These are phyloP conservation scores for Metroxylon sagu DNA, from an alignment of 176 grass and related monocot genomes.

Conservation along the genomic window DNA sequence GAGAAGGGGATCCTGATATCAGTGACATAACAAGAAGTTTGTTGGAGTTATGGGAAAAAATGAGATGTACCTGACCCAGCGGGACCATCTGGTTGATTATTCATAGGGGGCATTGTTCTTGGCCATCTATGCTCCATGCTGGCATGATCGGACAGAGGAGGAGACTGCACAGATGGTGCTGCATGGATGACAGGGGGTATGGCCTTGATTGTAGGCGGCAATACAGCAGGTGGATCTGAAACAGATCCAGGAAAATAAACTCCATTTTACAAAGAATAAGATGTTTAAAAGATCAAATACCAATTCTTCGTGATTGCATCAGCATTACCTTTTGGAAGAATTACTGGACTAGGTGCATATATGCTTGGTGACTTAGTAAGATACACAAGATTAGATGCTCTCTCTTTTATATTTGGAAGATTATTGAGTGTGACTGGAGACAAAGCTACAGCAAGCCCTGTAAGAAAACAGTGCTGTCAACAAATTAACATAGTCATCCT, in stretches of 20 bases:
- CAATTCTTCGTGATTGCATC: background rate
- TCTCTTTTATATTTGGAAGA: conserved; percentile 31
- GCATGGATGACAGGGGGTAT: conserved; percentile 28
- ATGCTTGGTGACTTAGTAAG: too few relatives aligned
- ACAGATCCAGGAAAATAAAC: conserved; percentile 4
- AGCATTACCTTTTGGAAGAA: conserved; percentile 31
- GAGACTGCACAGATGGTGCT: background rate
- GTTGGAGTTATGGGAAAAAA: too few relatives aligned
- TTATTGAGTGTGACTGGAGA: conserved; percentile 21
- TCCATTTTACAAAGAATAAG: too few relatives aligned
- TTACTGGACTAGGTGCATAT: conserved; percentile 8
- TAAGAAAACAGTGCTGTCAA: conserved; percentile 3
- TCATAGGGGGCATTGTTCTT: conserved; percentile 15
- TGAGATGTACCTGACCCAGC: conserved; percentile 45
- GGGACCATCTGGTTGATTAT: conserved; percentile 39
- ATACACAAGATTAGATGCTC: too few relatives aligned
- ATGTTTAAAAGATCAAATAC: background rate
- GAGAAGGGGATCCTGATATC: too few relatives aligned
- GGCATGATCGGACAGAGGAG: background rate
- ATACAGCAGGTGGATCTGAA: conserved; percentile 24
- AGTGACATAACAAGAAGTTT: too few relatives aligned
- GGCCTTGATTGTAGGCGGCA: conserved; percentile 40
- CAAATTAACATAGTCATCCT: too few relatives aligned
- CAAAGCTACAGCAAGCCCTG: conserved; percentile 42
- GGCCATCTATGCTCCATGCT: background rate